phyloP scores from a whole-genome alignment of 2,329 filamentous ascomycete species.

The Alternaria arbusti region DNA sequence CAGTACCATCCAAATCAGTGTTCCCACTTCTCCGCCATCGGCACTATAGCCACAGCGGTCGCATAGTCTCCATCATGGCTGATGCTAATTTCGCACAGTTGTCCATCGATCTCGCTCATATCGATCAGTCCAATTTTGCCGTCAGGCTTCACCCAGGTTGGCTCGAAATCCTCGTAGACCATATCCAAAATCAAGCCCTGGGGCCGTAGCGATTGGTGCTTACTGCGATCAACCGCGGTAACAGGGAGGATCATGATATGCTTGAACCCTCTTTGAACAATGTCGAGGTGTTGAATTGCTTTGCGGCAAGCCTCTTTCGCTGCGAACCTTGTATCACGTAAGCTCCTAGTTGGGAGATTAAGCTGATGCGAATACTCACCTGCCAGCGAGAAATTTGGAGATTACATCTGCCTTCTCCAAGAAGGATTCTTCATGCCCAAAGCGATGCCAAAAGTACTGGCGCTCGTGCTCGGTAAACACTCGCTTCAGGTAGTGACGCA shows the following conservation, averaged over 20 bases:
- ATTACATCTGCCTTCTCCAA: slow-evolving; percentile 21
- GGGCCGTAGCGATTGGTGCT: slow-evolving; percentile 27
- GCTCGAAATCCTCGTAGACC: neutral
- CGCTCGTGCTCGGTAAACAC: slow-evolving; percentile 43
- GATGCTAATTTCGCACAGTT: slow-evolving; percentile 75
- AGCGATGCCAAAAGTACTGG: slow-evolving; percentile 39
- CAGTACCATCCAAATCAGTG: neutral
- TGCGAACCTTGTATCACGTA: slow-evolving; percentile 49
- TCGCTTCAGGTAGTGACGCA: slow-evolving; percentile 29
- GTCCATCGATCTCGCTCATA: slow-evolving; percentile 40
- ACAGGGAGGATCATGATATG: slow-evolving; percentile 50
- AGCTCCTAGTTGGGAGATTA: neutral
- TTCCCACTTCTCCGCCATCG: slow-evolving; percentile 11
- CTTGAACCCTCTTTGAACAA: slow-evolving; percentile 33
- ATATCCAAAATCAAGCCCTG: slow-evolving; percentile 36
- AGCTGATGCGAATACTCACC: slow-evolving; percentile 32
- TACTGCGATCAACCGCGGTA: neutral
- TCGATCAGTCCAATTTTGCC: neutral
- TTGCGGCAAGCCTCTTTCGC: slow-evolving; percentile 61
- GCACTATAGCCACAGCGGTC: slow-evolving; percentile 70
- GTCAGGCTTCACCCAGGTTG: neutral
- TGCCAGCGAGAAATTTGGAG: slow-evolving; percentile 43
- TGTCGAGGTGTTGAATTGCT: slow-evolving; percentile 43
- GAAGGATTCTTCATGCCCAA: slow-evolving; percentile 18
- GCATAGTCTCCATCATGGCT: slow-evolving; percentile 89